Conservation (phyloP, 208 protist species). For the Angomonas deanei region DNA sequence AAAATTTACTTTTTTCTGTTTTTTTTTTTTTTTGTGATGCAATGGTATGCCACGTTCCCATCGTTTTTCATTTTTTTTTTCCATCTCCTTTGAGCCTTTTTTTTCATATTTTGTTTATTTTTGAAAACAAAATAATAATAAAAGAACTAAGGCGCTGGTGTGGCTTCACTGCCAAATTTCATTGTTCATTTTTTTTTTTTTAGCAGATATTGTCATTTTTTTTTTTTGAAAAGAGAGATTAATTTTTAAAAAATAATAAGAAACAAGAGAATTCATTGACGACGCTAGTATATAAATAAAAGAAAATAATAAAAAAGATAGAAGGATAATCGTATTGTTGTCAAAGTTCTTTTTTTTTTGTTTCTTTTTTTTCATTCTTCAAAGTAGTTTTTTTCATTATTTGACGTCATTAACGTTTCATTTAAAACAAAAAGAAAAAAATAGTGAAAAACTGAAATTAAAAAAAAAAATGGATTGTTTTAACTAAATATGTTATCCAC, state of each 20-base stretch:
- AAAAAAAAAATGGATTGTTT: neutral
- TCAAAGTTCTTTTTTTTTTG: neutral
- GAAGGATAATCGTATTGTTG: neutral
- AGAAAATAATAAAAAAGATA: neutral
- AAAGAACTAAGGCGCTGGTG: neutral
- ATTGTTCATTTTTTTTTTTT: conserved; percentile 8
- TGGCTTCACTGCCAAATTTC: conserved; percentile 7
- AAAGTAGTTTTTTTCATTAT: conserved; percentile 3
- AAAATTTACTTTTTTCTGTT: neutral
- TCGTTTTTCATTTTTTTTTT: neutral
- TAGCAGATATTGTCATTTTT: neutral
- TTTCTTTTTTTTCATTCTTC: conserved; percentile 7
- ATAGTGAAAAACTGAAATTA: too few relatives aligned
- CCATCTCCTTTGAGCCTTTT: neutral
- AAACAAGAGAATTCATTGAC: neutral
- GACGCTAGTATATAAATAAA: conserved; percentile 1
- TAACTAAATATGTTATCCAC: neutral
- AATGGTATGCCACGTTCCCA: too few relatives aligned
- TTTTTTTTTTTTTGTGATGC: too few relatives aligned
- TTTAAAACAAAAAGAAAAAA: neutral
- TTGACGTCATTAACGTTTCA: neutral
- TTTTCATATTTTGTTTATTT: conserved; percentile 10
- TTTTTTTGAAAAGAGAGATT: neutral
- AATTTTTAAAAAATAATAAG: conserved; percentile 1
- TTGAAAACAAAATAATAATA: conserved; percentile 1